Percentiles rank a stretch among this genome's conserved stretches.
These are phyloP conservation scores for Globisporangium sylvaticum DNA, from an alignment of 352 stramenopile genomes.

Conservation along the genomic window DNA sequence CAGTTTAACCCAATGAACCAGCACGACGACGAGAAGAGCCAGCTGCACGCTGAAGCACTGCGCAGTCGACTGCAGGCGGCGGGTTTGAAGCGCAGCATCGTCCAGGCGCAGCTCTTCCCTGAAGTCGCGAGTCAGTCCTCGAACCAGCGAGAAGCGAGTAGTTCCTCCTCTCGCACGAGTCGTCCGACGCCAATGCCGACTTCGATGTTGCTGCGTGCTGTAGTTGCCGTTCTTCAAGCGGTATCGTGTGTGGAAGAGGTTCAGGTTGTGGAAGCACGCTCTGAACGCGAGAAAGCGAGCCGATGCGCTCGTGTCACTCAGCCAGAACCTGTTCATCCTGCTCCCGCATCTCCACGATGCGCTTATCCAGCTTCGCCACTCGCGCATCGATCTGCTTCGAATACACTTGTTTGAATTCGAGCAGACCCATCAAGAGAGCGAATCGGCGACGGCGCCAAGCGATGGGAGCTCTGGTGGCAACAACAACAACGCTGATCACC, in stretches of 20 bases:
- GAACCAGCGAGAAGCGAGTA: conserved; percentile 16
- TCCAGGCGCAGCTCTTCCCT: conserved; percentile 48
- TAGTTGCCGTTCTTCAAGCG: conserved; percentile 88
- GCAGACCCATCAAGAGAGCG: not conserved
- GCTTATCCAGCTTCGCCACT: conserved; percentile 62
- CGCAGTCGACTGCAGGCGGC: conserved; percentile 50
- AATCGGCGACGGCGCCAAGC: too few species aligned
- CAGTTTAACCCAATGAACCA: not conserved
- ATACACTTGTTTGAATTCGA: conserved; percentile 48
- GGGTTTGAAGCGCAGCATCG: conserved; percentile 52
- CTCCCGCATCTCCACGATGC: conserved; percentile 77
- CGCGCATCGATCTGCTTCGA: conserved; percentile 49
- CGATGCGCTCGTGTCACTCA: conserved; percentile 39
- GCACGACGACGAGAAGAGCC: conserved; percentile 10
- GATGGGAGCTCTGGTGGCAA: not conserved
- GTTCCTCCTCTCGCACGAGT: not conserved
- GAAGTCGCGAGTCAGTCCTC: conserved; percentile 7
- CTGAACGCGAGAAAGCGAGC: conserved; percentile 51
- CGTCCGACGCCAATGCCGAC: not conserved
- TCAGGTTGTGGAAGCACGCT: conserved; percentile 82
- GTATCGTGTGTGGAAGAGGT: conserved; percentile 90
- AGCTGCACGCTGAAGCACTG: conserved; percentile 16
- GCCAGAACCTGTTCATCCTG: conserved; percentile 87
- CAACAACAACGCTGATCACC: not conserved
- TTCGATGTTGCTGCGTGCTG: not conserved